These are phyloP conservation scores for Candida takata DNA, from an alignment of 805 yeast genomes.

Conservation along the genomic window DNA sequence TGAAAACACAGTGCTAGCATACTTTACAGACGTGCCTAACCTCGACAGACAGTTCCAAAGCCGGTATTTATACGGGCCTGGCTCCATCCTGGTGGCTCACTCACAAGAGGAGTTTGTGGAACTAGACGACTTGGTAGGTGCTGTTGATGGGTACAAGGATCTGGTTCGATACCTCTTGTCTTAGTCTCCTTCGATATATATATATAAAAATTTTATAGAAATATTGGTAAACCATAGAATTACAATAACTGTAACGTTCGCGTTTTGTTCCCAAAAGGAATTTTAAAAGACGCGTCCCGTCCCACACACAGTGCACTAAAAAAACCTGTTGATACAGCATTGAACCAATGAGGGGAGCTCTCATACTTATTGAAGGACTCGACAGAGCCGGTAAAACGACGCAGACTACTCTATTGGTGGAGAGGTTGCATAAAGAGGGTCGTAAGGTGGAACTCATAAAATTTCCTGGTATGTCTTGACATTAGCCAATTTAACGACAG, in stretches of 20 bases:
- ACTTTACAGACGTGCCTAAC: conserved; percentile 48
- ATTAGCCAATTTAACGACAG: background rate
- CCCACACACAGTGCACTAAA: too few relatives aligned
- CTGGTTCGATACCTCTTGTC: conserved; percentile 14
- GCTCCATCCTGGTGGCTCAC: conserved; percentile 56
- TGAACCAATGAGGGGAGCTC: conserved; percentile 54
- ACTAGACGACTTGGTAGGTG: conserved; percentile 37
- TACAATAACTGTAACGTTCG: too few relatives aligned
- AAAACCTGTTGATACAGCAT: too few relatives aligned
- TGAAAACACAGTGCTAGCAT: conserved; percentile 42
- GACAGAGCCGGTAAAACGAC: conserved; percentile 95
- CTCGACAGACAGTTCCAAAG: conserved; percentile 23
- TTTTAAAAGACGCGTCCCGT: too few relatives aligned
- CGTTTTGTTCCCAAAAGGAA: too few relatives aligned
- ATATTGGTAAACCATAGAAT: too few relatives aligned
- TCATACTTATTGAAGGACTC: conserved; percentile 84
- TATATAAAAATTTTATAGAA: too few relatives aligned
- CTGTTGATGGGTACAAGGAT: conserved; percentile 46
- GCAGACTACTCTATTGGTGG: conserved; percentile 45
- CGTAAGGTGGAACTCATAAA: conserved; percentile 48
- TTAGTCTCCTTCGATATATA: too few relatives aligned
- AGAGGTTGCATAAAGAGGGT: conserved; percentile 22
- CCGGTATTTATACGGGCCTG: conserved; percentile 61
- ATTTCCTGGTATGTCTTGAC: conserved; percentile 49
- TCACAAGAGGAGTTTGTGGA: conserved; percentile 48